Percentiles rank a stretch among this genome's conserved stretches.
These are phyloP conservation scores for Chimonanthus praecox DNA, from an alignment of 164 flowering plant genomes.

Conservation along the genomic window DNA sequence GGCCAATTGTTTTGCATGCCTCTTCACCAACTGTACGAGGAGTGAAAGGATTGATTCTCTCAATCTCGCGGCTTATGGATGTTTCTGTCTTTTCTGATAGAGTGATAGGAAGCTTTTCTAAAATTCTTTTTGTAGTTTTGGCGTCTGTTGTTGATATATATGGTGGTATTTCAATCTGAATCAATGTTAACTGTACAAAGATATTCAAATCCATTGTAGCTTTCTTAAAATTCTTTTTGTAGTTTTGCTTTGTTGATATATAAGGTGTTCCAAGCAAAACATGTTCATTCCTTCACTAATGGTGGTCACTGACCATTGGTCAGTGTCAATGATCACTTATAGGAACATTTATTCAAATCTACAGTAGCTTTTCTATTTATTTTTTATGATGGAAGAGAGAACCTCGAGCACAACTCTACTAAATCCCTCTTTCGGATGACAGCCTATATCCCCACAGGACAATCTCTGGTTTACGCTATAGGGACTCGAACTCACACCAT, in stretches of 20 bases:
- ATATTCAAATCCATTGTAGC: background rate
- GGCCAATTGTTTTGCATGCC: no score
- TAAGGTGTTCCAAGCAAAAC: background rate
- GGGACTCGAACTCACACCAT: no score
- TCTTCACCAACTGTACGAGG: no score
- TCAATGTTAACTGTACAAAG: background rate
- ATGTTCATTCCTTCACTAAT: background rate
- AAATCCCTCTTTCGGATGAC: no score
- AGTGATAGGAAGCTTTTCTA: background rate
- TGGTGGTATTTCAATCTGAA: background rate
- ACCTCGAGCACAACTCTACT: no score
- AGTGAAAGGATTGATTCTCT: constrained; percentile 13
- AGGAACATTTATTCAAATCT: no score
- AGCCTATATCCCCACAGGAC: no score
- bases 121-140: background rate
- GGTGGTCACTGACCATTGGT: background rate
- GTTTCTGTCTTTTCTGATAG: background rate
- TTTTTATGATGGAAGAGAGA: no score
- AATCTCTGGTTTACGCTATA: no score
- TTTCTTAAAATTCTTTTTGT: no score
- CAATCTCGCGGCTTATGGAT: background rate
- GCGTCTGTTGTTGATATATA: background rate
- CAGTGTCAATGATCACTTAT: no score
- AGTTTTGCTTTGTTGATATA: background rate
- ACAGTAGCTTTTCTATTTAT: no score